phyloP scores from a whole-genome alignment of 1,284 basidiomycete genomes.

The Cryptococcus sp. region DNA sequence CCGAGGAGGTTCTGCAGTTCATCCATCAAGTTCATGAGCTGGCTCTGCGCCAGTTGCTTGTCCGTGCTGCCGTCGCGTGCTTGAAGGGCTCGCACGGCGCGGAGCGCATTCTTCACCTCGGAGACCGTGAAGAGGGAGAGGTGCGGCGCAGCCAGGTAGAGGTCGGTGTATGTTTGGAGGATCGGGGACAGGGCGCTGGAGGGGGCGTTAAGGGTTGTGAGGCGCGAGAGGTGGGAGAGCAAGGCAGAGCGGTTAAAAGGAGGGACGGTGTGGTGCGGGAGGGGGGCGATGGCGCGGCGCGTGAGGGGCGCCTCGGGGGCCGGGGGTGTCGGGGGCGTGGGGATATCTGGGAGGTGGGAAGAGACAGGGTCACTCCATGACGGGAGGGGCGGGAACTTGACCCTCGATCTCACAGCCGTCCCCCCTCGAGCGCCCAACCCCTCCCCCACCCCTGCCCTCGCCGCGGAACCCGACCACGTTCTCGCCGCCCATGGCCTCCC shows the following conservation, averaged over 20 bases:
- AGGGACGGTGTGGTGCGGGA: constrained; percentile 12
- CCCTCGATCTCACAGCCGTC: too few relatives aligned
- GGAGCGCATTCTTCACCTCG: constrained; percentile 26
- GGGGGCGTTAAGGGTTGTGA: constrained; percentile 6
- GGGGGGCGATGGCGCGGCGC: neutral
- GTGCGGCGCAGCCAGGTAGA: constrained; percentile 25
- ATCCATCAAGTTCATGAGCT: constrained; percentile 20
- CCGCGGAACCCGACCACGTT: too few relatives aligned
- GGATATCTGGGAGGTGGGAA: neutral
- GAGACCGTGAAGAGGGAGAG: constrained; percentile 25
- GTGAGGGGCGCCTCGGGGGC: neutral
- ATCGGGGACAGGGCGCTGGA: constrained; percentile 11
- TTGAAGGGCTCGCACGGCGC: constrained; percentile 17
- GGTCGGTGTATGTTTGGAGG: constrained; percentile 26
- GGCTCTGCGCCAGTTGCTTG: constrained; percentile 15
- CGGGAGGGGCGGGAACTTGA: neutral
- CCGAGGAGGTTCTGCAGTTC: constrained; percentile 14
- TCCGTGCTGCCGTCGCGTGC: constrained; percentile 8
- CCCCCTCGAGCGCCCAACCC: too few relatives aligned
- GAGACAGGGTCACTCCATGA: neutral
- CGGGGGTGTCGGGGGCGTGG: neutral
- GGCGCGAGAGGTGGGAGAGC: constrained; percentile 13
- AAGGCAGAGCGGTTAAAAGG: constrained; percentile 12
- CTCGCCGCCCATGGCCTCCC: too few relatives aligned
- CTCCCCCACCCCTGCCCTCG: too few relatives aligned